These are phyloP conservation scores for Ganoderma sp. DNA, from an alignment of 1,284 basidiomycete species.

Conservation along the genomic window DNA sequence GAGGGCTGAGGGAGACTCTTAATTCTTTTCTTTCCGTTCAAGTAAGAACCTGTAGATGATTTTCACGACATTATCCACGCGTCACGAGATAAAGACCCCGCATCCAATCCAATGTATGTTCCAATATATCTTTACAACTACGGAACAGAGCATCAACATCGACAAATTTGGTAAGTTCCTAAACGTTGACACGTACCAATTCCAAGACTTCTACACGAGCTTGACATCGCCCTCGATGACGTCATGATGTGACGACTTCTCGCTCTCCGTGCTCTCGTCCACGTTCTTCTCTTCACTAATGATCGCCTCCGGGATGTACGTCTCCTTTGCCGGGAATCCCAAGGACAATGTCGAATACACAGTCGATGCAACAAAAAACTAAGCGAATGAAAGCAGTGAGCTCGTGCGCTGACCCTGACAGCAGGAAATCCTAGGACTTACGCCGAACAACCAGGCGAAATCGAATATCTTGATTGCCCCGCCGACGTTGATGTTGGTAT, in stretches of 20 bases:
- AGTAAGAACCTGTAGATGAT: background rate
- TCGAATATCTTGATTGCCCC: conserved; percentile 61
- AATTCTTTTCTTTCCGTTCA: background rate
- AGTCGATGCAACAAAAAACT: conserved; percentile 49
- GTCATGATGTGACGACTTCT: conserved; percentile 27
- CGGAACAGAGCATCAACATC: background rate
- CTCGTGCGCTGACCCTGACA: background rate
- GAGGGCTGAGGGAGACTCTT: background rate
- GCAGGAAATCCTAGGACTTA: conserved; percentile 42
- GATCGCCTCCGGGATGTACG: conserved; percentile 57
- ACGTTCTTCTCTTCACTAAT: conserved; percentile 32
- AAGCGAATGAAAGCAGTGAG: background rate
- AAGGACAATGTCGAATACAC: conserved; percentile 60
- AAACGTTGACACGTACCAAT: background rate
- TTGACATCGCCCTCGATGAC: conserved; percentile 32
- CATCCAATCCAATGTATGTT: background rate
- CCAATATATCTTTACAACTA: background rate
- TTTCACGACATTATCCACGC: background rate
- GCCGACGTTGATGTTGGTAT: conserved; percentile 59
- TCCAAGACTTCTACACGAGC: conserved; percentile 15
- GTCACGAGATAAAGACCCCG: background rate
- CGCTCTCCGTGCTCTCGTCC: conserved; percentile 15
- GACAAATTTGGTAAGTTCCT: background rate
- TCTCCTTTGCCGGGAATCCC: conserved; percentile 63
- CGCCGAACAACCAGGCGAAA: conserved; percentile 75